Conservation (phyloP, 1,139 yeast genomes). For the Yamadazyma friedrichii region DNA sequence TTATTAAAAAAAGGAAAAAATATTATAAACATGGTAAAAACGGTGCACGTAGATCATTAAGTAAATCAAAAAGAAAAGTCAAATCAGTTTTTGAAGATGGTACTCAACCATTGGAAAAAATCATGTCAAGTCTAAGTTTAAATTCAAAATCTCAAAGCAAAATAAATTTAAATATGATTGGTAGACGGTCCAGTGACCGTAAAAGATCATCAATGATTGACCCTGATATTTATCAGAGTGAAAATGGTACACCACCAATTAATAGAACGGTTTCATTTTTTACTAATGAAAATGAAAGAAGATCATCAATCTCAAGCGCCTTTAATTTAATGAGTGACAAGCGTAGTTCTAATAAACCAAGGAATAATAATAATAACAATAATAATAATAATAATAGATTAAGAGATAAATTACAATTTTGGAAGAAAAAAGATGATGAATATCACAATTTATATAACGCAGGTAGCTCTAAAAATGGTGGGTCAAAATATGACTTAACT, state of each 20-base stretch:
- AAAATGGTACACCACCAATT: constrained; percentile 18
- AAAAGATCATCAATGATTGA: constrained; percentile 2
- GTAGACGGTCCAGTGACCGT: constrained; percentile 12
- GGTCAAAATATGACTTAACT: not conserved
- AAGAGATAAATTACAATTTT: constrained; percentile 39
- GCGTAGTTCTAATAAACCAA: constrained; percentile 9
- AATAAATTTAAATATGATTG: constrained; percentile 14
- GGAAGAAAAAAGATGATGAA: constrained; percentile 28
- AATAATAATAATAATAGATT: constrained; percentile 21
- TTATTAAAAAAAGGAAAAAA: constrained; percentile 33
- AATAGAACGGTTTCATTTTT: constrained; percentile 36
- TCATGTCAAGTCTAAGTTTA: constrained; percentile 39
- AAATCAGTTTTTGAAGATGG: constrained; percentile 27
- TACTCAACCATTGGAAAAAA: constrained; percentile 41
- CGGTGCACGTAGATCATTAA: constrained; percentile 42
- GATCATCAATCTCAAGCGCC: constrained; percentile 15
- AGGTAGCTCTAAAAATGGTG: too few relatives aligned
- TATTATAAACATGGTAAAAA: constrained; percentile 37
- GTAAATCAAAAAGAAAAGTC: constrained; percentile 52
- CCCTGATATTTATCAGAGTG: constrained; percentile 6
- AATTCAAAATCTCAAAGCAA: constrained; percentile 26
- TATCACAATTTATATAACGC: not conserved
- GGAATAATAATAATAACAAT: too few relatives aligned
- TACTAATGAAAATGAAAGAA: constrained; percentile 26
- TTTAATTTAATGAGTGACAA: constrained; percentile 12